Base-by-base conservation (phyloP, 108 stramenopile species). In the Nannochloropsis granulata region DNA sequence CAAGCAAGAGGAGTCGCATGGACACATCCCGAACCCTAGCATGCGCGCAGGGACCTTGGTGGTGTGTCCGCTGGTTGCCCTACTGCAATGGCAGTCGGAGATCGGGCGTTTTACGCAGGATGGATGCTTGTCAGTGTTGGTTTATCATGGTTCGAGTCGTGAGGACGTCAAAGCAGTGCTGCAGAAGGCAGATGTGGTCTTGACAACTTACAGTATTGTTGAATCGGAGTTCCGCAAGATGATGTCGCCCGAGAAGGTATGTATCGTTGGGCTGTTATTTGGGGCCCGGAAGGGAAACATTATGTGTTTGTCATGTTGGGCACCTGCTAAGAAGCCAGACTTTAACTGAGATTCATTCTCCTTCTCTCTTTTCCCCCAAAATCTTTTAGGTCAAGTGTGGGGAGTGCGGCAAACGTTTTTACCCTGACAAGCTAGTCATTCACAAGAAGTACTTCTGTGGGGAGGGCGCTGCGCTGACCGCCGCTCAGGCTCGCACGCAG, bases 181-280 rank as follows among this genome's bases (percentile, higher is more conserved):
- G 81, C 83, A 43, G 78, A 84, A 93, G 91, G 84, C 95, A 93
- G 98, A 99, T 84, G 91, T 99, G 13, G 95, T 98, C 10, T 91
- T 99, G 21, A 99, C 98, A 0, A 97, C 97, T 0, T 99, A 99
- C 89, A 94, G 96, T 82, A 94, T 97, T 8, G 85, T 98, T 34
- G 96, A 98, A 86, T 90, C 94, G 23, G 96, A 98, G 82, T 95
- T 94, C 88, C 91, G 95, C 14, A 95, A 96, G 85, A 96, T 97
- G 94, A 91, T 93, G 0, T 94, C 93, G 12, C 95, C 95, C 26
- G 93, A 94, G 85, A 96, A 96, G 81, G 93, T 97, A 71, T 5
- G 56, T 71, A 5, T 71, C 21, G 0, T 71, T 71, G 16, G 16
- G 42, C 44, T 81, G 16, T 81, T n/a, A n/a, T n/a, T n/a, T n/a